Percentiles rank a stretch among this genome's conserved stretches.
Evolutionary conservation across 331 rosid species (phyloP).

Genomic region (Prunus yedoensis): DNA sequence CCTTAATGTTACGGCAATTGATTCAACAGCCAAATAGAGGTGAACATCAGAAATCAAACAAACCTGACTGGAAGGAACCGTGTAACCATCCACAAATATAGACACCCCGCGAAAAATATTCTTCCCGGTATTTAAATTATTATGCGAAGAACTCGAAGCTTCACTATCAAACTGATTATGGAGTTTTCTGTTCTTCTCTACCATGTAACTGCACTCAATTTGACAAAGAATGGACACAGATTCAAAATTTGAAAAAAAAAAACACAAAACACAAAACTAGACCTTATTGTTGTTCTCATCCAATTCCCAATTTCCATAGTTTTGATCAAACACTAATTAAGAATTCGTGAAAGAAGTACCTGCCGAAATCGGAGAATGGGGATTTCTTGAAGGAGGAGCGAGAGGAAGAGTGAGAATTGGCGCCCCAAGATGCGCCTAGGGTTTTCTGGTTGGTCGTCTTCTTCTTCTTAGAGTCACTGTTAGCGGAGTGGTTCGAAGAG

Average conservation of each 20-base stretch:
- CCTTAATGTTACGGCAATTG: background rate
- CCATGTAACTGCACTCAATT: conserved; percentile 65
- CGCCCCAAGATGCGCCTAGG: conserved; percentile 81
- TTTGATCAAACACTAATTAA: background rate
- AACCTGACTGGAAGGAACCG: conserved; percentile 88
- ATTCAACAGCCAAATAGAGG: conserved; percentile 8
- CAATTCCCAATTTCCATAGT: background rate
- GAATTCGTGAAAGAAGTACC: conserved; percentile 27
- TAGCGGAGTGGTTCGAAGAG: conserved; percentile 37
- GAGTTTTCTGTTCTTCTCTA: conserved; percentile 68
- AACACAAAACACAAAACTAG: background rate
- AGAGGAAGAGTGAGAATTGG: conserved; percentile 57
- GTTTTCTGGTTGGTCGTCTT: conserved; percentile 59
- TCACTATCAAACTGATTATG: conserved; percentile 66
- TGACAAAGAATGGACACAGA: background rate
- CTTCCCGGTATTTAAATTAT: conserved; percentile 37
- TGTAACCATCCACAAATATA: conserved; percentile 90
- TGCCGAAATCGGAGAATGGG: conserved; percentile 66
- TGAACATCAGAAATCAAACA: background rate
- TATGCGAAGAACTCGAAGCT: conserved; percentile 46
- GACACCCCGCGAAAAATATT: conserved; percentile 71
- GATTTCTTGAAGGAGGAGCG: conserved; percentile 56
- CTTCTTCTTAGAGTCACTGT: conserved; percentile 26
- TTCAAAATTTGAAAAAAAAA: background rate
- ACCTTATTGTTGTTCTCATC: background rate